phyloP scores from a whole-genome alignment of 1,284 basidiomycete genomes.

The Flammula alnicola region DNA sequence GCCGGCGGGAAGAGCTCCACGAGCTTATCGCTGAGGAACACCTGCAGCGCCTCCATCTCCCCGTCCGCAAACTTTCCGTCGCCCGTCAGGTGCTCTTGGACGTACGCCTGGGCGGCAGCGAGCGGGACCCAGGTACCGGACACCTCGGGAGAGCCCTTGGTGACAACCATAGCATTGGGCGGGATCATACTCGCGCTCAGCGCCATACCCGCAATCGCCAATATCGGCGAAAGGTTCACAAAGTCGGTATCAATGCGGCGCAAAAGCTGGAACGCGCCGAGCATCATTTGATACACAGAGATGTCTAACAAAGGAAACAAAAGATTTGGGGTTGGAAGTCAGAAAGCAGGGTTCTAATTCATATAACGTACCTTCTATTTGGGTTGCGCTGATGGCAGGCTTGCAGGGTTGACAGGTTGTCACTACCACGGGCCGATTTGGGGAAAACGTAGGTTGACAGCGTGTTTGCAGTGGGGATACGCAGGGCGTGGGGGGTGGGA shows the following conservation, averaged over 20 bases:
- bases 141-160: slow-evolving; percentile 52
- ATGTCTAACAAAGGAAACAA: slow-evolving; percentile 49
- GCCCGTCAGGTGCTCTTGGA: slow-evolving; percentile 45
- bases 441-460: slow-evolving; percentile 25
- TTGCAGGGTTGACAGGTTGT: slow-evolving; percentile 63
- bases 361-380: slow-evolving; percentile 61
- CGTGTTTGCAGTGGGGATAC: slow-evolving; percentile 43
- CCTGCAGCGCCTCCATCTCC: slow-evolving; percentile 38
- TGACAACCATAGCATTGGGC: slow-evolving; percentile 45
- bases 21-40: slow-evolving; percentile 65
- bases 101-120: slow-evolving; percentile 52
- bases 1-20: slow-evolving; percentile 62
- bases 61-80: slow-evolving; percentile 7
- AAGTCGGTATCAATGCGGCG: slow-evolving; percentile 76
- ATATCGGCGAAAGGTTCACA: slow-evolving; percentile 68
- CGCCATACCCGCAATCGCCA: slow-evolving; percentile 45
- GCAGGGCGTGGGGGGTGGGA: slow-evolving; percentile 36
- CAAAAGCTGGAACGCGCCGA: slow-evolving; percentile 56
- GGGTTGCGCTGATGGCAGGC: slow-evolving; percentile 64
- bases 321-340: neutral
- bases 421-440: slow-evolving; percentile 46
- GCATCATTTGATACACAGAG: slow-evolving; percentile 68
- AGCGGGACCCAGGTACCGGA: slow-evolving; percentile 73
- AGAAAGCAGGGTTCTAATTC: neutral
- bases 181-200: slow-evolving; percentile 43